These are phyloP conservation scores for Trypanosoma boissoni DNA, from an alignment of 208 protist genomes.

Conservation along the genomic window DNA sequence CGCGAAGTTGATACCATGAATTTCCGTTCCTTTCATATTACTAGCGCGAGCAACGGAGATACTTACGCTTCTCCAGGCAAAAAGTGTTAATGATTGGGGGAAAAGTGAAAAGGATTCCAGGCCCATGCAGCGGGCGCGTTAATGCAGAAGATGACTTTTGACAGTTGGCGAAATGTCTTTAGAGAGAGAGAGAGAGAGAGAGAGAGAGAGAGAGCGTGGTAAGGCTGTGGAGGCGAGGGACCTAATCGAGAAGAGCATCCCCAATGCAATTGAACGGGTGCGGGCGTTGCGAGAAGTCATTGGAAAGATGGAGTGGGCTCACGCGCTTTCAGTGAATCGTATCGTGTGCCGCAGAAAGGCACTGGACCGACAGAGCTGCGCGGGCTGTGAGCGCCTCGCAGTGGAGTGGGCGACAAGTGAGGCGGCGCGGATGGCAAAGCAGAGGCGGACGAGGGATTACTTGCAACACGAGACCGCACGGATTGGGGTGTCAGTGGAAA, in stretches of 20 bases:
- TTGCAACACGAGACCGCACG: constrained; percentile 27
- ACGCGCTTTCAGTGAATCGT: constrained; percentile 14
- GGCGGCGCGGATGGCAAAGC: constrained; percentile 30
- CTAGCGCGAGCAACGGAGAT: constrained; percentile 21
- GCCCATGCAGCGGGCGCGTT: constrained; percentile 8
- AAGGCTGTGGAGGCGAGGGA: constrained; percentile 1
- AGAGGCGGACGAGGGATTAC: constrained; percentile 29
- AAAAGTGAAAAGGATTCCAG: constrained; percentile 19
- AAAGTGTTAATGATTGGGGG: constrained; percentile 18
- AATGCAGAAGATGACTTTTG: too few species aligned
- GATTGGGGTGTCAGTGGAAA: constrained; percentile 22
- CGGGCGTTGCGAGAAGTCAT: constrained; percentile 21
- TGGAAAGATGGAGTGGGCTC: constrained; percentile 21
- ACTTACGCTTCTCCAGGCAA: constrained; percentile 16
- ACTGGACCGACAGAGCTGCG: constrained; percentile 18
- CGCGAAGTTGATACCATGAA: constrained; percentile 29
- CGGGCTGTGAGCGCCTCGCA: constrained; percentile 22
- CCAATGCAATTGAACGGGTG: constrained; percentile 7
- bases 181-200: too few species aligned
- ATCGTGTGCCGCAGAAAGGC: constrained; percentile 11
- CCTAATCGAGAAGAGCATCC: constrained; percentile 18
- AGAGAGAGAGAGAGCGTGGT: constrained; percentile 6
- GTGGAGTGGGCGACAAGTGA: constrained; percentile 30
- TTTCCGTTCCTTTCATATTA: constrained; percentile 26
- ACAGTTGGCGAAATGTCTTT: too few species aligned